Conservation (phyloP, 305 asterid species). For the Fraxinus latifolia region DNA sequence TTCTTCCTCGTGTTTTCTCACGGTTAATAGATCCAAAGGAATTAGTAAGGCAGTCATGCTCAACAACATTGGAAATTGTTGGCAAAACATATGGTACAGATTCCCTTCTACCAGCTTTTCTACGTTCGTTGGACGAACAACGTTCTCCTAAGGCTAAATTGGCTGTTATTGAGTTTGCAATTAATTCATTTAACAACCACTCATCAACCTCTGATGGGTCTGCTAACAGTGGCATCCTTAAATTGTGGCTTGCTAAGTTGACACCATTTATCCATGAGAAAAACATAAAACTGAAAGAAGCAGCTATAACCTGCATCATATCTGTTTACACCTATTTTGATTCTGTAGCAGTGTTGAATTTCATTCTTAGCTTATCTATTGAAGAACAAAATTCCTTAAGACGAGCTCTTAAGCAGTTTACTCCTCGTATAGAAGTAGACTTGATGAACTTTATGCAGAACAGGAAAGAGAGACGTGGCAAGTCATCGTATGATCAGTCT, state of each 20-base stretch:
- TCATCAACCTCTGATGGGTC: conserved; percentile 73
- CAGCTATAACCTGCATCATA: conserved; percentile 84
- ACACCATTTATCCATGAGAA: conserved; percentile 83
- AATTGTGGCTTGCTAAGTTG: conserved; percentile 94
- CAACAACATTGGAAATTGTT: conserved; percentile 80
- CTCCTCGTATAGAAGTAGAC: conserved; percentile 98
- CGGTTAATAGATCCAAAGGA: conserved; percentile 97
- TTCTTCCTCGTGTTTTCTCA: conserved; percentile 94
- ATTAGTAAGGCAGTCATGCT: conserved; percentile 92
- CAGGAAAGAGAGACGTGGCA: conserved; percentile 90
- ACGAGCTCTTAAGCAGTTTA: conserved; percentile 88
- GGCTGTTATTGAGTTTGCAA: conserved; percentile 94
- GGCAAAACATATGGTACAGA: conserved; percentile 93
- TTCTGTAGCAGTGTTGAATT: conserved; percentile 70
- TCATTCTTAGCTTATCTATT: conserved; percentile 82
- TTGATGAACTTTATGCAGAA: conserved; percentile 88
- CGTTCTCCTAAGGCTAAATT: conserved; percentile 98
- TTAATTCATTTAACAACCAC: conserved; percentile 85
- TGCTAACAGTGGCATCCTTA: conserved; percentile 82
- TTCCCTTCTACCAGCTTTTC: conserved; percentile 90
- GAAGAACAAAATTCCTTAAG: conserved; percentile 95
- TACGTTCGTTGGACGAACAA: conserved; percentile 94
- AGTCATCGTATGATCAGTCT: conserved; percentile 79
- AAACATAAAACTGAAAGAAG: conserved; percentile 88
- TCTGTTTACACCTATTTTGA: conserved; percentile 86